phyloP scores from a whole-genome alignment of 306 rosid species.

The Vicia villosa region DNA sequence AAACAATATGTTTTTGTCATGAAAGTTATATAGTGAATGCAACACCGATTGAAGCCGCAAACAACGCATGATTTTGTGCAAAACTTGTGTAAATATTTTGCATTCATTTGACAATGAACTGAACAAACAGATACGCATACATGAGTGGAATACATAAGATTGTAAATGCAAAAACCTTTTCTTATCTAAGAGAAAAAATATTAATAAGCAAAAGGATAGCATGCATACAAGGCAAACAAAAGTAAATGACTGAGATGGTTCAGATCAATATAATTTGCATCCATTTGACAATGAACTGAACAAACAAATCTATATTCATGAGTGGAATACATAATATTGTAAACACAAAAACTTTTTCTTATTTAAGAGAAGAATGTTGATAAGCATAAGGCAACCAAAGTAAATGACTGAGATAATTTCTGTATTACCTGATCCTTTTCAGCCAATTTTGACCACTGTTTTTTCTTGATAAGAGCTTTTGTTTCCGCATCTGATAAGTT shows the following conservation, averaged over 20 bases:
- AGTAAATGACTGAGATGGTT: background rate
- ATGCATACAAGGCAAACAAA: constrained; percentile 15
- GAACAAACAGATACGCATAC: constrained; percentile 14
- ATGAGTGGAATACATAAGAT: constrained; percentile 7
- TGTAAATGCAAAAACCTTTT: constrained; percentile 5
- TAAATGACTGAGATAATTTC: constrained; percentile 4
- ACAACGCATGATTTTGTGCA: constrained; percentile 7
- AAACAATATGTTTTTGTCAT: constrained; percentile 17
- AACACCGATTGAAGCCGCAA: constrained; percentile 15
- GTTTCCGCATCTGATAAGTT: constrained; percentile 69
- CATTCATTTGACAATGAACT: constrained; percentile 15
- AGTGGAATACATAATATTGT: constrained; percentile 7
- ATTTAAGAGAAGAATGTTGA: background rate
- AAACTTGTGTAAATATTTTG: constrained; percentile 7
- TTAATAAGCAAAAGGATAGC: constrained; percentile 14
- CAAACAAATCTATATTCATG: background rate
- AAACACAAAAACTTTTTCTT: constrained; percentile 16
- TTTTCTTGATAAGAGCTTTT: constrained; percentile 68
- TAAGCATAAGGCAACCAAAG: constrained; percentile 24
- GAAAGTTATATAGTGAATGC: constrained; percentile 28
- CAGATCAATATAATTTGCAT: too few relatives aligned
- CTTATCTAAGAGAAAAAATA: background rate
- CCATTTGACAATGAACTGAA: too few relatives aligned
- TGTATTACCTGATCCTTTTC: constrained; percentile 86
- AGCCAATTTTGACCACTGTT: constrained; percentile 70